Base-by-base conservation (phyloP, 768 basidiomycete genomes). In the Russula sp. region DNA sequence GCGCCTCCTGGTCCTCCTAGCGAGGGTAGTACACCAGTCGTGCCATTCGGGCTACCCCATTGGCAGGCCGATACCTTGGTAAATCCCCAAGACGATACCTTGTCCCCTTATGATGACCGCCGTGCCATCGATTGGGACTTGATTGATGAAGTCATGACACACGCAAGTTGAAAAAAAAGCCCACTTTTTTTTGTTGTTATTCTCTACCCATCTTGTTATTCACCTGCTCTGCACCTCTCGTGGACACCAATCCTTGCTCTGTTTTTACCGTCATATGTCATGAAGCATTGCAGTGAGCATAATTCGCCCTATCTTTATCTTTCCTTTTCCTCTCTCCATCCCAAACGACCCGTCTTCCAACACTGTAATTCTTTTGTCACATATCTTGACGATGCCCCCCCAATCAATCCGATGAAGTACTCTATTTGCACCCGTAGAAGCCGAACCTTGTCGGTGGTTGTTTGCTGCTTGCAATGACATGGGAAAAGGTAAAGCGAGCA, bases 81-180 rank as follows among this genome's bases (percentile, higher is more conserved):
- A 11, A 43, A 10, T 14, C 34, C 45, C 14, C 42, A 56, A 20
- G 60, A 64, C 13, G 59, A 61, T 9, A 20, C 20, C 20, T 16
- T 34, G 9, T 49, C 55, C 32, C 42, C 53, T 18, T 48, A 35
- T 20, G 65, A 65, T 45, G 65, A 64, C 39, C 53, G 41, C 29
- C 47, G 57, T 32, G 51, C 51, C 29, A 66, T 66, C 49, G 66
- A 66, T 49, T 66, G 66, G 65, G 64, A 59, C 43, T 36, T 65
- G 56, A 66, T 66, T 36, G 64, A 66, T 39, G 66, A 66, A 58
- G 53, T 66, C 14, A 65, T 66, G 64, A 65, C 25, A 34, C 35
- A 49, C 20, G 39, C 66, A 13, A 25, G 39, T 5, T 63, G 39
- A 63, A 60, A 51, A 1, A 6, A 7, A 1, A 6, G 7, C 7